Base-by-base conservation (phyloP, 768 basidiomycete genomes). In the Mycena filopes region DNA sequence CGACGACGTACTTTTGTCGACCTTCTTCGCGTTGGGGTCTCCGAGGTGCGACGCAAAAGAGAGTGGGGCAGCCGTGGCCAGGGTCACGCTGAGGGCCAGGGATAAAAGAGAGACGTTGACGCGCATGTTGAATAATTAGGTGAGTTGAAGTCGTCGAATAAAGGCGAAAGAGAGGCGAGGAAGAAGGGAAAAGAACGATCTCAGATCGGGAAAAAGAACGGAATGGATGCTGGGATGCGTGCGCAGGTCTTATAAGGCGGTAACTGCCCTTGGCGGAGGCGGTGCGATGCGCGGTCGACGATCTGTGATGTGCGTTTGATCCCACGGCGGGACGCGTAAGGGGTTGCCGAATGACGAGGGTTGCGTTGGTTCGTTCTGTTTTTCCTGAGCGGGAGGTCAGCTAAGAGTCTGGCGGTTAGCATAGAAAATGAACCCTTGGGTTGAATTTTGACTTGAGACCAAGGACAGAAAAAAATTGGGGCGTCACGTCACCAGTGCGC, bases 61-160 rank as follows among this genome's bases (percentile, higher is more conserved):
- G 12, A 61, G 29, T 12, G 61, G 61, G n/a, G 53, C 61, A 4
- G 61, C 61, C 6, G 47, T 47, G 1, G 55, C 61, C 16, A 63
- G 26, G 8, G 36, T 29, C 26, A 56, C 10, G 11, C 43, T 33
- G 13, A 57, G 46, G 11, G 61, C 53, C 46, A 63, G 21, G 20
- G 61, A 48, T 1, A 55, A 29, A 20, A 63, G 38, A 1, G 54
- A 29, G 47, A 63, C 26, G 55, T 63, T 55, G 61, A 63, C 55
- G 16, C 53, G 54, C 61, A 63, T 63, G 15, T 33, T 55, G 40
- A 40, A 16, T 16, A 26, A 41, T 26, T 56, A 16, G 15, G 20
- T n/a, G 26, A 28, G 15, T 41, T 10, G 7, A 48, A 18, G 16
- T 36, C 33, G 20, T 13, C 4, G 25, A n/a, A 4, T 40, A 41